Evolutionary conservation across 2,329 filamentous ascomycete genomes (phyloP), one percentile per base, ranked within the genome.

Genomic region (Periconia sp.): DNA sequence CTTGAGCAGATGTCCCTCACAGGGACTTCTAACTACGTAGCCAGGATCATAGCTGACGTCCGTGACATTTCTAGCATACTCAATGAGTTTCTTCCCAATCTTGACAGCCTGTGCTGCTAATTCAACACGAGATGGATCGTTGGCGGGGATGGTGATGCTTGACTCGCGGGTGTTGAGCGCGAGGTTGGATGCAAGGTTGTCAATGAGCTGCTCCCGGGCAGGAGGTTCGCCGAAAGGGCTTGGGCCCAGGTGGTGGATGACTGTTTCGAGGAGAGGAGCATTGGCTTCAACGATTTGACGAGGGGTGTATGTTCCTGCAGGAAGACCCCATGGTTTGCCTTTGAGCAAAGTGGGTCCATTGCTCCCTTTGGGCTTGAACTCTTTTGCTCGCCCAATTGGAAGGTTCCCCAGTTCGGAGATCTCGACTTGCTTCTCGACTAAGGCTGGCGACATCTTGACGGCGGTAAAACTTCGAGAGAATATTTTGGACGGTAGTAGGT

Each of bases 11-110:
- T 45, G 43, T 6, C 30, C 30, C 27, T 45, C 43, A 14, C 43
- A 45, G 3, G 43, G 43, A 13, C 43, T 45, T 11, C 43, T 19
- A 6, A 45, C 30, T 19, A 27, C 30, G 20, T 27, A 37, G n/a
- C 42, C 18, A 27, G 47, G 37, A n/a, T 49, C 47, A 6, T 27
- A 45, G 17, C 19, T 19, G 35, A 15, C 47, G 41, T 56, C 49
- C 31, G 46, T 37, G 11, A 42, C 41, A 15, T 51, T 42, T n/a
- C 41, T 17, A 3, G 49, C 49, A 8, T 23, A 51, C 20, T 51
- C 40, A 23, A 45, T 23, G 41, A 51, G 49, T 5, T 19, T 42
- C 30, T 52, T 47, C 41, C 50, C 50, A 35, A 52, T 42, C 27
- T 37, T 31, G 23, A 18, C 27, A 27, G 50, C 50, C 35, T 52